Evolutionary conservation across 2,329 filamentous ascomycete species (phyloP), one percentile per base, ranked within the genome.

Genomic region (Pseudogymnoascus destructans): DNA sequence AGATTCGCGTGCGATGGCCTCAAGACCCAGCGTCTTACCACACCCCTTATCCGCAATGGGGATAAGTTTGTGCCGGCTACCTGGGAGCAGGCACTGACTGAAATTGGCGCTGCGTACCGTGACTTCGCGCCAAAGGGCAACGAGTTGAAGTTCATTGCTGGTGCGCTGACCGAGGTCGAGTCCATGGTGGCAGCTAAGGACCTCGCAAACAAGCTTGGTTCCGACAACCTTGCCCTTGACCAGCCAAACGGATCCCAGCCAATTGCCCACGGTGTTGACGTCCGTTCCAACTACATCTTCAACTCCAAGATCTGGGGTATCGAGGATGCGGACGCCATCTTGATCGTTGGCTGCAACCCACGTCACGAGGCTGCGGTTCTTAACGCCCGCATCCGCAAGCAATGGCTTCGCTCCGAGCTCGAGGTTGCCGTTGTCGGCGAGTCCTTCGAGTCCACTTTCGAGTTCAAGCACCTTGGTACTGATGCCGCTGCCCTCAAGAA

Each of bases 121-220:
- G 81, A 84, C 67, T 79, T 95, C 60, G 83, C 86, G 63, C 89
- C 89, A 38, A 86, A 89, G 75, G 89, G 83, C 60, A 89, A 98
- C 70, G 93, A 98, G 73, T 93, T 98, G 78, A 97, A 97, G 79
- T 86, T 85, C 32, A 82, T 98, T 69, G 89, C 92, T 65, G 93
- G 93, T 67, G 89, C 92, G 67, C 80, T 98, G 55, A 85, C 87
- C 55, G 93, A 98, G 71, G 87, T 89, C 6, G 93, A 98, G 75
- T 88, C 91, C 17, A 78, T 98, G 64, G 92, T 97, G 62, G 92
- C 92, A 58, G 89, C 95, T 77, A 98, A 98, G 79, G 93, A 98
- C 68, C 79, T 98, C 64, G 89, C 90, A 67, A 98, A 98, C 79
- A 92, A 85, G 74, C 86, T 98, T 63, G 90, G 90, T 62, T 97